A percentile compares a stretch with the other conserved stretches of the same genome.
Evolutionary conservation across 139 green algal species (phyloP).

Genomic region (Picochlorum costavermella): DNA sequence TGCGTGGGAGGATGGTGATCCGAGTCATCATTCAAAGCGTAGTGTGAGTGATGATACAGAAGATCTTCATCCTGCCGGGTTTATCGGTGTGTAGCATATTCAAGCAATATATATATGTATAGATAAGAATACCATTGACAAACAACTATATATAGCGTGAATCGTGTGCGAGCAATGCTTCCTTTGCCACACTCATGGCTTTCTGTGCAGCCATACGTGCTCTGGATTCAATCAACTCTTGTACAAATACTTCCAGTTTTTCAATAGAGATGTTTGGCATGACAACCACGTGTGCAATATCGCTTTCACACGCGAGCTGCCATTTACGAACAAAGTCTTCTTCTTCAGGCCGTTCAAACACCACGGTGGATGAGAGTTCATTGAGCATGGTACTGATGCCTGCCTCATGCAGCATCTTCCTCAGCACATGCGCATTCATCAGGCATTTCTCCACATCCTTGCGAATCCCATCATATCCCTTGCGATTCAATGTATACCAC

Average conservation of each 20-base stretch:
- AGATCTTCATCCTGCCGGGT: neutral
- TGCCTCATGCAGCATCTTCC: slow-evolving; percentile 56
- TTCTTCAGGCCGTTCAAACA: slow-evolving; percentile 85
- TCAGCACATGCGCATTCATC: slow-evolving; percentile 77
- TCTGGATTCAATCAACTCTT: slow-evolving; percentile 51
- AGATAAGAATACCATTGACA: neutral
- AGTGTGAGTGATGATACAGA: neutral
- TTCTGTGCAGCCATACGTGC: slow-evolving; percentile 2
- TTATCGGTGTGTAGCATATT: too few relatives aligned
- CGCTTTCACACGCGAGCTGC: slow-evolving; percentile 89
- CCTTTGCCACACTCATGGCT: neutral
- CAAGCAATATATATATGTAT: too few relatives aligned
- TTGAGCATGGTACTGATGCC: slow-evolving; percentile 88
- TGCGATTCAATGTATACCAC: slow-evolving; percentile 89
- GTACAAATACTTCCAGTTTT: slow-evolving; percentile 88
- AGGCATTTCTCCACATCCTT: slow-evolving; percentile 90
- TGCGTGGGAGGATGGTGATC: slow-evolving; percentile 28
- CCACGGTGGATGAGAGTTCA: slow-evolving; percentile 80
- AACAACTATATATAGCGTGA: neutral
- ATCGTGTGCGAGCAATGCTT: too few relatives aligned
- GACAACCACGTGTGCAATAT: slow-evolving; percentile 94
- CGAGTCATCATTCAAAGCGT: neutral
- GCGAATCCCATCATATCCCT: slow-evolving; percentile 79
- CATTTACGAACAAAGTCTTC: slow-evolving; percentile 87
- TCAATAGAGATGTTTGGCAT: slow-evolving; percentile 91